phyloP scores from a whole-genome alignment of 331 rosid species.

The Cydonia oblonga region DNA sequence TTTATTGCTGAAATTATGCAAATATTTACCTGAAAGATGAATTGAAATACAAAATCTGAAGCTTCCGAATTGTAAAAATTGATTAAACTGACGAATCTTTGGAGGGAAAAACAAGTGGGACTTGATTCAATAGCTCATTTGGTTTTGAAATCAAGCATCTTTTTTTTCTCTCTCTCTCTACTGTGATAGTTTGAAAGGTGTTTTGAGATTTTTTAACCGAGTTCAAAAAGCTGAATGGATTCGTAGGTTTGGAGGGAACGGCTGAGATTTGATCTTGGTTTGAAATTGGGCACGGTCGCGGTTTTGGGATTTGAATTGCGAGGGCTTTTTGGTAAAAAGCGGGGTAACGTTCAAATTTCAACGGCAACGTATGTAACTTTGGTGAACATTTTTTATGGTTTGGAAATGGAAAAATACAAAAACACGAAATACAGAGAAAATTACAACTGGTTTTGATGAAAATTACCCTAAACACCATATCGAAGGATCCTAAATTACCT shows the following conservation, averaged over 20 bases:
- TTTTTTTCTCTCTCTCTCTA: neutral
- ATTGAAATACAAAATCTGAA: slow-evolving; percentile 42
- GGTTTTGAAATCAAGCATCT: slow-evolving; percentile 5
- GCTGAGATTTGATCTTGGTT: slow-evolving; percentile 26
- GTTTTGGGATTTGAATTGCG: slow-evolving; percentile 27
- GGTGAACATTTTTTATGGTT: too few species aligned
- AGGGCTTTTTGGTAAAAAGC: slow-evolving; percentile 9
- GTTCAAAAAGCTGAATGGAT: neutral
- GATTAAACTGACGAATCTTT: slow-evolving; percentile 6
- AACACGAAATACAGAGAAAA: too few species aligned
- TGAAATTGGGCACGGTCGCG: slow-evolving; percentile 23
- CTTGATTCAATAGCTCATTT: slow-evolving; percentile 11
- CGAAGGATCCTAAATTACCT: too few species aligned
- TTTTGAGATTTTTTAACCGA: neutral
- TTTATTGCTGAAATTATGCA: neutral
- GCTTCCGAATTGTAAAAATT: slow-evolving; percentile 29
- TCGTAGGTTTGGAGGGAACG: slow-evolving; percentile 7
- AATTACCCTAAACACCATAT: too few species aligned
- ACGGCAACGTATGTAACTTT: slow-evolving; percentile 17
- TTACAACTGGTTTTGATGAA: too few species aligned
- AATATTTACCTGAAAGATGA: slow-evolving; percentile 51
- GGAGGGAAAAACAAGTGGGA: neutral
- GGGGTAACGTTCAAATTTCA: slow-evolving; percentile 16
- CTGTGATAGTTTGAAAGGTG: neutral
- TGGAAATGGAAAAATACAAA: too few species aligned